Evolutionary conservation across 2,329 filamentous ascomycete genomes (phyloP).

Genomic region (Lasiodiplodia citricola): DNA sequence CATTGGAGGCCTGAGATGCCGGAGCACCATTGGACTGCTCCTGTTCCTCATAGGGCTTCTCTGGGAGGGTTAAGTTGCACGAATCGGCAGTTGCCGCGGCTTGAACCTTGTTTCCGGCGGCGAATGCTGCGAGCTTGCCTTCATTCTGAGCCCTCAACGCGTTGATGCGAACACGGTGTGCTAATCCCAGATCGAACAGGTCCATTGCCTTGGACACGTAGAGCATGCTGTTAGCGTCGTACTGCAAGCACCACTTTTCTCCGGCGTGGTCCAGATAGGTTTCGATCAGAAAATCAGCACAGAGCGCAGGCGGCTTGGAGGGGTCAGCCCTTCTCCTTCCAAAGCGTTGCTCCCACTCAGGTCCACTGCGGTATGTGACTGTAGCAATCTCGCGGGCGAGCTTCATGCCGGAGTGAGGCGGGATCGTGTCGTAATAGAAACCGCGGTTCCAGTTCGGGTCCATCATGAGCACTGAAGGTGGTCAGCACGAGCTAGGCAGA

Average conservation of each 20-base stretch:
- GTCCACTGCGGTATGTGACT: slow-evolving; percentile 93
- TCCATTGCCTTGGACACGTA: slow-evolving; percentile 99
- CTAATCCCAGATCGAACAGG: slow-evolving; percentile 84
- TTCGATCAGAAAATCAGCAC: slow-evolving; percentile 96
- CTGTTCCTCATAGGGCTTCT: slow-evolving; percentile 85
- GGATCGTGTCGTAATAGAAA: slow-evolving; percentile 82
- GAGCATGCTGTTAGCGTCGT: slow-evolving; percentile 91
- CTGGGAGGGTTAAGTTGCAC: slow-evolving; percentile 84
- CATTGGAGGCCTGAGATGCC: neutral
- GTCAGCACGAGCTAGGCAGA: slow-evolving; percentile 2
- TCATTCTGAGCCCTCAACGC: slow-evolving; percentile 67
- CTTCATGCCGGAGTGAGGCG: slow-evolving; percentile 97
- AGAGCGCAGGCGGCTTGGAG: slow-evolving; percentile 86
- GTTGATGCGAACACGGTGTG: slow-evolving; percentile 69
- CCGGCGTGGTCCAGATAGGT: slow-evolving; percentile 98
- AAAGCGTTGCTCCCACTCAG: slow-evolving; percentile 97
- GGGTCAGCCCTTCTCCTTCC: slow-evolving; percentile 85
- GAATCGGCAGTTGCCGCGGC: slow-evolving; percentile 46
- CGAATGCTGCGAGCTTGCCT: slow-evolving; percentile 59
- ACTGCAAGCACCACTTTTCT: slow-evolving; percentile 97
- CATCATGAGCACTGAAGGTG: slow-evolving; percentile 82
- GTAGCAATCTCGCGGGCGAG: slow-evolving; percentile 96
- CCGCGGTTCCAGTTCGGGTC: slow-evolving; percentile 96
- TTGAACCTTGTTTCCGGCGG: slow-evolving; percentile 37
- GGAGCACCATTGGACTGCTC: slow-evolving; percentile 48